A percentile compares a stretch with the other conserved stretches of the same genome.
Conservation (phyloP, 148 eudicot genomes). For the Linanthus parryae region DNA sequence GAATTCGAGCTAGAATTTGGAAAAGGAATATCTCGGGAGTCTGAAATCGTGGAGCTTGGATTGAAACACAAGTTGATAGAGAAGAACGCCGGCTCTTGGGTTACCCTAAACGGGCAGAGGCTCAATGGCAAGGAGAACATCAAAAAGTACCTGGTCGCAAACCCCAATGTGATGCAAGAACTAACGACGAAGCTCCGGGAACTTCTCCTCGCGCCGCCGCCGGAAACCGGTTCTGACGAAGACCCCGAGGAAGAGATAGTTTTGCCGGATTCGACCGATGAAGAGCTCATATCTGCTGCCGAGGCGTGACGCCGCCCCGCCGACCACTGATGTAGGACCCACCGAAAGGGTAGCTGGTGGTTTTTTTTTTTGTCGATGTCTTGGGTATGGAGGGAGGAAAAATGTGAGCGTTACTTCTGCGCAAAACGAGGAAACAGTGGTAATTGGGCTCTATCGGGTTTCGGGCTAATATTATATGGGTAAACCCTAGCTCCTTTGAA, state of each 20-base stretch:
- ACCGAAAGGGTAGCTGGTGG: too few relatives aligned
- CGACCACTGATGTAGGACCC: too few relatives aligned
- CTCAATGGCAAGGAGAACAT: conserved; percentile 62
- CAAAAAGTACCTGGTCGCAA: conserved; percentile 42
- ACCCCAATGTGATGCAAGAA: conserved; percentile 39
- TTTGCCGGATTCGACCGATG: conserved; percentile 47
- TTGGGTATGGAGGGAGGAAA: too few relatives aligned
- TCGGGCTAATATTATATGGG: too few relatives aligned
- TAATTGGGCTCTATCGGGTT: too few relatives aligned
- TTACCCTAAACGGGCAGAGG: conserved; percentile 29
- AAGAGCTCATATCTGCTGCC: conserved; percentile 47
- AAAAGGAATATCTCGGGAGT: conserved; percentile 63
- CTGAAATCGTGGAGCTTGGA: conserved; percentile 70
- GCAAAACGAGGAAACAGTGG: too few relatives aligned
- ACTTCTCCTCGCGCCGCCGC: conserved; percentile 34
- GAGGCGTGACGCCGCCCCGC: conserved; percentile 47
- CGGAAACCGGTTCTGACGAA: conserved; percentile 22
- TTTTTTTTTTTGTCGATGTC: too few relatives aligned
- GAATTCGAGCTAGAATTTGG: conserved; percentile 92
- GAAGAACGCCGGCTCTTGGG: conserved; percentile 34
- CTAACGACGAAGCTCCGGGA: conserved; percentile 49
- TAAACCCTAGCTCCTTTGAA: too few relatives aligned
- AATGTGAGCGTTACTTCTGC: too few relatives aligned
- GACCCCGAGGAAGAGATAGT: conserved; percentile 30
- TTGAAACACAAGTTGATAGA: conserved; percentile 64